Percentiles rank a stretch among this genome's conserved stretches.
These are phyloP conservation scores for Kalanchoe fedtschenkoi DNA, from an alignment of 164 flowering plant genomes.

Conservation along the genomic window DNA sequence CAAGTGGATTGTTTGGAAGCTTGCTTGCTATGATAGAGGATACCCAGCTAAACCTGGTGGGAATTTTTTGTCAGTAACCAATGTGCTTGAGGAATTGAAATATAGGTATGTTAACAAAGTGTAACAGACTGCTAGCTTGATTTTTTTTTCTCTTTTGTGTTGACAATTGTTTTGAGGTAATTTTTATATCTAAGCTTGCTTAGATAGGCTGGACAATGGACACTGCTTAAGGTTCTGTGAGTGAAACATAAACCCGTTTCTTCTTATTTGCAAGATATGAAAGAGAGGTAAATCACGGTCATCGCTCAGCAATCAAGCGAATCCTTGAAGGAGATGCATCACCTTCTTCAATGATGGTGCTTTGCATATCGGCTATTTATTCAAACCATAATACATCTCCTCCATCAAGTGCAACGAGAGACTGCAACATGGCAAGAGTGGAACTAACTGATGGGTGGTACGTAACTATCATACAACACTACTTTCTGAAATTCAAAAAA, in stretches of 20 bases:
- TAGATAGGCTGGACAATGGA: neutral
- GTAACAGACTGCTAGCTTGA: too few species aligned
- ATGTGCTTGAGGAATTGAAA: slow-evolving; percentile 85
- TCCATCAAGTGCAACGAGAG: slow-evolving; percentile 13
- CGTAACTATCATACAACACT: slow-evolving; percentile 16
- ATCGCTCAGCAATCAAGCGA: slow-evolving; percentile 77
- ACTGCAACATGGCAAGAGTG: slow-evolving; percentile 24
- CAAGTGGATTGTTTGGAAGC: slow-evolving; percentile 98
- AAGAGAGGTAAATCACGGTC: slow-evolving; percentile 90
- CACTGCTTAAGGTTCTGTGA: neutral
- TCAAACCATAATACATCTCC: slow-evolving; percentile 10
- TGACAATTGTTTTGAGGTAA: too few species aligned
- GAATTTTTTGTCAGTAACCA: slow-evolving; percentile 52
- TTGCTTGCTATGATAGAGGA: slow-evolving; percentile 77
- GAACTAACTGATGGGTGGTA: slow-evolving; percentile 98
- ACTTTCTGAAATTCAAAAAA: neutral
- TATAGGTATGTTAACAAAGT: slow-evolving; percentile 46
- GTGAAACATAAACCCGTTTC: neutral
- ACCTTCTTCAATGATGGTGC: slow-evolving; percentile 63
- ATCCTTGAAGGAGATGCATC: slow-evolving; percentile 82
- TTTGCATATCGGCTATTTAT: slow-evolving; percentile 67
- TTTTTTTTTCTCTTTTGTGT: too few species aligned
- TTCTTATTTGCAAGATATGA: slow-evolving; percentile 52
- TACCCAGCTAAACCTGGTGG: slow-evolving; percentile 40
- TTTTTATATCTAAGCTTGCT: too few species aligned